A percentile compares a stretch with the other conserved stretches of the same genome.
Conservation (phyloP, 176 grass and related monocot species). For the Eremochloa ophiuroides region DNA sequence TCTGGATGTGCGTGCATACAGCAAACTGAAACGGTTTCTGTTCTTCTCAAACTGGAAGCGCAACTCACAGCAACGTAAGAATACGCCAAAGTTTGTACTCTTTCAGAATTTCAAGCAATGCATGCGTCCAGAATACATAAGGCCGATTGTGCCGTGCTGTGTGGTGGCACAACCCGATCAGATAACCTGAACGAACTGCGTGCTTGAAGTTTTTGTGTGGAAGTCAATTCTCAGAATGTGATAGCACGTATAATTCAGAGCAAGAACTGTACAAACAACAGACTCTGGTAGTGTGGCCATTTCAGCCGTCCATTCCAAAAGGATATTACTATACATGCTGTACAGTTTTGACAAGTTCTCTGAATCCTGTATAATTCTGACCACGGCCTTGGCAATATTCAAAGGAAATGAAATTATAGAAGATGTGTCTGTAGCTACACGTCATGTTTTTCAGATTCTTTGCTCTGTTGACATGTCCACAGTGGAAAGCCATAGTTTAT, state of each 20-base stretch:
- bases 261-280: neutral
- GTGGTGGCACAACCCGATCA: neutral
- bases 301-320: neutral
- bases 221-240: too few relatives aligned
- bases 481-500: neutral
- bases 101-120: neutral
- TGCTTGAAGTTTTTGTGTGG: neutral
- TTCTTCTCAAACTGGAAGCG: too few relatives aligned
- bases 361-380: neutral
- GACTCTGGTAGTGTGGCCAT: neutral
- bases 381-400: neutral
- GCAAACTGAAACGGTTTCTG: too few relatives aligned
- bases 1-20: too few relatives aligned
- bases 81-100: neutral
- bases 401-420: neutral
- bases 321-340: neutral
- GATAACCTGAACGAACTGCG: neutral
- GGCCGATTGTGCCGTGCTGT: neutral
- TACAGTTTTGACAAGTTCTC: neutral
- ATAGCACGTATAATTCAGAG: neutral
- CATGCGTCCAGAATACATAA: neutral
- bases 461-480: neutral
- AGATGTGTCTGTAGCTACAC: neutral
- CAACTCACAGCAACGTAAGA: too few relatives aligned
- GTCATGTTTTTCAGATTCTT: neutral